These are phyloP conservation scores for Euphorbia peplus DNA, from an alignment of 345 rosid species.

Conservation along the genomic window DNA sequence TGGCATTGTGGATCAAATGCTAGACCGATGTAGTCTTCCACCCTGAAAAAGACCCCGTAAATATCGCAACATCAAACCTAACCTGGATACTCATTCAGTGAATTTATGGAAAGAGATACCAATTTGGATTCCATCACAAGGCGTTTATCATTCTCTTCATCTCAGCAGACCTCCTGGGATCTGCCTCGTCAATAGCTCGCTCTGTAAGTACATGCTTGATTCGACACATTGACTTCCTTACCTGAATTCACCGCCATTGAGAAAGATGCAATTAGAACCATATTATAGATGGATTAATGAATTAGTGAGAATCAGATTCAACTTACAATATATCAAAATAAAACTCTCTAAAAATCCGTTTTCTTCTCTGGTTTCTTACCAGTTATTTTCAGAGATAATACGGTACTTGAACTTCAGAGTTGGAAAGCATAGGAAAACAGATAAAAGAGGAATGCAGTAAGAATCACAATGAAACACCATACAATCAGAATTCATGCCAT, in stretches of 20 bases:
- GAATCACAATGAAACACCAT: not conserved
- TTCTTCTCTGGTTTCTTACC: not conserved
- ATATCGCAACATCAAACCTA: not conserved
- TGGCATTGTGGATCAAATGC: not conserved
- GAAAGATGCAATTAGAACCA: conserved; percentile 6
- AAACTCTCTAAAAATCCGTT: not conserved
- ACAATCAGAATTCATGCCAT: not conserved
- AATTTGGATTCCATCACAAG: conserved; percentile 36
- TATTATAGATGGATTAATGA: not conserved
- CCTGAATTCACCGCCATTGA: conserved; percentile 37
- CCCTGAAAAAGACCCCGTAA: not conserved
- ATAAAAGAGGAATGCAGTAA: not conserved
- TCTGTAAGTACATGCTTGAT: conserved; percentile 84
- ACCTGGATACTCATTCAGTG: not conserved
- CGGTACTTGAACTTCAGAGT: not conserved
- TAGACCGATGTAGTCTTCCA: not conserved
- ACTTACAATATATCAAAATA: not conserved
- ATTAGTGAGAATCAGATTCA: not conserved
- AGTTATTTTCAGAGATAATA: not conserved
- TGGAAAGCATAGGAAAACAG: not conserved
- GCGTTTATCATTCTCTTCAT: conserved; percentile 93
- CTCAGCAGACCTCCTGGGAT: conserved; percentile 79
- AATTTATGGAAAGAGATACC: not conserved
- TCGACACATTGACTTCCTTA: conserved; percentile 81
- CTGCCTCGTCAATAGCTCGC: conserved; percentile 81